phyloP scores from a whole-genome alignment of 768 basidiomycete species.

The Boletus huronensis region DNA sequence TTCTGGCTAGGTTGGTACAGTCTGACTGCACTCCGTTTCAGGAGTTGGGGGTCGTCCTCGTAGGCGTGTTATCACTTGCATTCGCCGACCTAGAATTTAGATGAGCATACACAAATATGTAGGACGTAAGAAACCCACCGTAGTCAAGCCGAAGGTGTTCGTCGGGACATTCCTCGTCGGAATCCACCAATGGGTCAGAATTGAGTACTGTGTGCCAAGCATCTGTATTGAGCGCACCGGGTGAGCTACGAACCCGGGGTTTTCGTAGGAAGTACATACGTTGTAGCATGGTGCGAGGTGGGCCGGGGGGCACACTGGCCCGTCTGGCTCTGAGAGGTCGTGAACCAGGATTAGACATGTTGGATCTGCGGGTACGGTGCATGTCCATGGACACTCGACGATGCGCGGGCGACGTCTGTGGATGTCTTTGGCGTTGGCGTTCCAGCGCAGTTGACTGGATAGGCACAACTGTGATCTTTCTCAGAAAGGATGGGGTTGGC shows the following conservation, averaged over 20 bases:
- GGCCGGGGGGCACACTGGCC: constrained; percentile 25
- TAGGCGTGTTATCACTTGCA: constrained; percentile 57
- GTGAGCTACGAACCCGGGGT: constrained; percentile 2
- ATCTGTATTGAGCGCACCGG: constrained; percentile 40
- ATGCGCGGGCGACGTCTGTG: constrained; percentile 19
- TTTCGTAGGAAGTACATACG: constrained; percentile 42
- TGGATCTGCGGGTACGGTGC: constrained; percentile 24
- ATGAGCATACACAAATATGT: constrained; percentile 8
- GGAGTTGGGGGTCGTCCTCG: constrained; percentile 59
- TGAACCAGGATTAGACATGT: constrained; percentile 18
- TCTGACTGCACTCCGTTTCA: constrained; percentile 34
- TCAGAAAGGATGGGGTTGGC: constrained; percentile 7
- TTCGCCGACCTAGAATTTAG: constrained; percentile 47
- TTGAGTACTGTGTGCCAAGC: constrained; percentile 67
- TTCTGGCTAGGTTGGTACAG: constrained; percentile 4
- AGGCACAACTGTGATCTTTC: constrained; percentile 14
- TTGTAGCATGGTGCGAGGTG: constrained; percentile 57
- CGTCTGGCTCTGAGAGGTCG: constrained; percentile 26
- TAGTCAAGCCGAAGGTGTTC: constrained; percentile 66
- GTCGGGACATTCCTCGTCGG: constrained; percentile 67
- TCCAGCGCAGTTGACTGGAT: constrained; percentile 22
- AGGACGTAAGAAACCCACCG: constrained; percentile 35
- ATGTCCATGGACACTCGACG: constrained; percentile 27
- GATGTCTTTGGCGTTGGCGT: constrained; percentile 25
- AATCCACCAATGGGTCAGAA: constrained; percentile 71